phyloP scores from a whole-genome alignment of 257 asterid genomes.

The Rauvolfia tetraphylla region DNA sequence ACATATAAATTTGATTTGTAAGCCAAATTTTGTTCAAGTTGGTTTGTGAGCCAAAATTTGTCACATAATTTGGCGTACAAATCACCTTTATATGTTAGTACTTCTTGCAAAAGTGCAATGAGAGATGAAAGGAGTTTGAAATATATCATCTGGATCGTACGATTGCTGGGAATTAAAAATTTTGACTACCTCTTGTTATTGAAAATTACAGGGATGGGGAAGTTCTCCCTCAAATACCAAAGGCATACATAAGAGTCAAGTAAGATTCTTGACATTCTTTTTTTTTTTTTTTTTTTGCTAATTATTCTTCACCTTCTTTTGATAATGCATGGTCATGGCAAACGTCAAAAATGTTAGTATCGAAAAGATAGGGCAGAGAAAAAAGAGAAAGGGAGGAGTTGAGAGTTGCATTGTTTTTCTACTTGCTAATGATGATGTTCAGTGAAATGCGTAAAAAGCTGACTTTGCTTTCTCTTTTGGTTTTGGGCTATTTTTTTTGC shows the following conservation, averaged over 20 bases:
- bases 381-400: background rate
- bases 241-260: slow-evolving; percentile 24
- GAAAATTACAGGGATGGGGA: slow-evolving; percentile 20
- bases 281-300: too few species aligned
- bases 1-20: too few species aligned
- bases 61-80: too few species aligned
- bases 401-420: slow-evolving; percentile 1
- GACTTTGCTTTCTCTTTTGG: slow-evolving; percentile 8
- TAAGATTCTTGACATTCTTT: background rate
- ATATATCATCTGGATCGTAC: too few species aligned
- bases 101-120: too few species aligned
- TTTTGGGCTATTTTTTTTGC: background rate
- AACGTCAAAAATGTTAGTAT: background rate
- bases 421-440: slow-evolving; percentile 17
- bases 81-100: too few species aligned
- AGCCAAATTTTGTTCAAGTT: too few species aligned
- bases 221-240: slow-evolving; percentile 19
- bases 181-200: too few species aligned
- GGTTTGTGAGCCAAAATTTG: too few species aligned
- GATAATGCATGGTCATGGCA: slow-evolving; percentile 8
- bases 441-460: slow-evolving; percentile 14
- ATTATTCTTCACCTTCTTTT: background rate
- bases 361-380: too few species aligned
- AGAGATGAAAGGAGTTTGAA: too few species aligned
- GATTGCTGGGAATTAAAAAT: too few species aligned